Conservation (phyloP, 1,284 basidiomycete genomes). For the Mycosarcoma maydis region DNA sequence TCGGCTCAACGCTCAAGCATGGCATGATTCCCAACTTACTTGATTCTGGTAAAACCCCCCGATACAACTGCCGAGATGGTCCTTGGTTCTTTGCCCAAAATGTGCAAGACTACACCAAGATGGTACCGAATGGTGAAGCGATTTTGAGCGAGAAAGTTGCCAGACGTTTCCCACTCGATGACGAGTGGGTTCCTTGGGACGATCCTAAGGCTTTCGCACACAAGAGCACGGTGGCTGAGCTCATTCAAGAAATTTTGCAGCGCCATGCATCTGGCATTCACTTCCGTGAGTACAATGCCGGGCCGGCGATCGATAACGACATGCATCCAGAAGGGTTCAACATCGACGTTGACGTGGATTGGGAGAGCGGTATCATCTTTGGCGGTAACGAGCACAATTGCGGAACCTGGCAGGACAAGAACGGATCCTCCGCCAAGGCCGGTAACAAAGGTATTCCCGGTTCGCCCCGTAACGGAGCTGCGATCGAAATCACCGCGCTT, state of each 20-base stretch:
- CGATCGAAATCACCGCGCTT: conserved; percentile 92
- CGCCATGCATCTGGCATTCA: conserved; percentile 90
- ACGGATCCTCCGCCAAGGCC: conserved; percentile 71
- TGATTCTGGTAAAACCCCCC: conserved; percentile 55
- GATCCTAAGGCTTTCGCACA: conserved; percentile 75
- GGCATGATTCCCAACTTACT: conserved; percentile 63
- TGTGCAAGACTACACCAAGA: conserved; percentile 90
- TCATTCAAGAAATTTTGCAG: conserved; percentile 95
- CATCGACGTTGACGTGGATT: conserved; percentile 91
- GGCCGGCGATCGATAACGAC: conserved; percentile 91
- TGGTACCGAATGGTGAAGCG: conserved; percentile 83
- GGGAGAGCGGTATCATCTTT: conserved; percentile 87
- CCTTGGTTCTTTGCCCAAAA: conserved; percentile 99
- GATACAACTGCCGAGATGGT: conserved; percentile 87
- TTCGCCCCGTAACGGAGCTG: conserved; percentile 93
- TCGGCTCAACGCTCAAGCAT: conserved; percentile 60
- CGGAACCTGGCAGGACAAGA: conserved; percentile 66
- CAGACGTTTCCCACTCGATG: conserved; percentile 90
- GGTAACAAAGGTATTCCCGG: conserved; percentile 94
- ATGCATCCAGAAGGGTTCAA: conserved; percentile 94
- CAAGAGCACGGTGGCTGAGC: conserved; percentile 79
- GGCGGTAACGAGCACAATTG: conserved; percentile 77
- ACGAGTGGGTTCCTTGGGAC: conserved; percentile 92
- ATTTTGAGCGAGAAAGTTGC: conserved; percentile 84
- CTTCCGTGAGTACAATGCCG: conserved; percentile 96